These are phyloP conservation scores for Venturia nashicola DNA, from an alignment of 2,329 filamentous ascomycete species.

Conservation along the genomic window DNA sequence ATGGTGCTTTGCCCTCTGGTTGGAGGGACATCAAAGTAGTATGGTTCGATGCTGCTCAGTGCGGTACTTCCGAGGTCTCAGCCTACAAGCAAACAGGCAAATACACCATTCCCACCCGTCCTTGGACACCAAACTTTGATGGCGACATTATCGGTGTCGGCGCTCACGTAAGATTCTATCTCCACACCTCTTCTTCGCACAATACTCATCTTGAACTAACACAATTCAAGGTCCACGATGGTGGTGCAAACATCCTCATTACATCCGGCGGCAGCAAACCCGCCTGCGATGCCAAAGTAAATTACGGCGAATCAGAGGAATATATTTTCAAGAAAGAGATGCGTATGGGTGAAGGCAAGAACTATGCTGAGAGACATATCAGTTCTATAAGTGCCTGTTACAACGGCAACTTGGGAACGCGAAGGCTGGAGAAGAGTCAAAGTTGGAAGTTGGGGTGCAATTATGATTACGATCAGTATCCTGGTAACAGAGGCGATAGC, in stretches of 20 bases:
- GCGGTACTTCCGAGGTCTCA: conserved; percentile 5
- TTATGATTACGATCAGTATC: conserved; percentile 7
- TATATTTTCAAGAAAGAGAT: not conserved
- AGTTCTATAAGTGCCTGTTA: not conserved
- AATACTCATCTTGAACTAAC: not conserved
- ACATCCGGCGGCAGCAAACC: not conserved
- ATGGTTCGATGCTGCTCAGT: conserved; percentile 8
- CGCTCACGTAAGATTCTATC: not conserved
- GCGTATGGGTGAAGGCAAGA: not conserved
- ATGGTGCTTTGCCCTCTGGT: not conserved
- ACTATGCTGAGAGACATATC: not conserved
- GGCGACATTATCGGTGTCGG: conserved; percentile 6
- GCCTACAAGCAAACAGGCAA: not conserved
- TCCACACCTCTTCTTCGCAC: not conserved
- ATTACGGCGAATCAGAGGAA: not conserved
- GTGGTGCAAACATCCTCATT: not conserved
- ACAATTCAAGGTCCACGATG: not conserved
- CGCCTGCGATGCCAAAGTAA: not conserved
- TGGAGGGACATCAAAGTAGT: conserved; percentile 1
- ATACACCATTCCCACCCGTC: not conserved
- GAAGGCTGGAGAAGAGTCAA: not conserved
- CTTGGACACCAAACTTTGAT: conserved; percentile 9
- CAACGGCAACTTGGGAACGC: not conserved
- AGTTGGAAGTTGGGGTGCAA: conserved; percentile 1
- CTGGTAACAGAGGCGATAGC: not conserved